Evolutionary conservation across 345 rosid species (phyloP), one percentile per base, ranked within the genome.

Genomic region (Mercurialis annua): DNA sequence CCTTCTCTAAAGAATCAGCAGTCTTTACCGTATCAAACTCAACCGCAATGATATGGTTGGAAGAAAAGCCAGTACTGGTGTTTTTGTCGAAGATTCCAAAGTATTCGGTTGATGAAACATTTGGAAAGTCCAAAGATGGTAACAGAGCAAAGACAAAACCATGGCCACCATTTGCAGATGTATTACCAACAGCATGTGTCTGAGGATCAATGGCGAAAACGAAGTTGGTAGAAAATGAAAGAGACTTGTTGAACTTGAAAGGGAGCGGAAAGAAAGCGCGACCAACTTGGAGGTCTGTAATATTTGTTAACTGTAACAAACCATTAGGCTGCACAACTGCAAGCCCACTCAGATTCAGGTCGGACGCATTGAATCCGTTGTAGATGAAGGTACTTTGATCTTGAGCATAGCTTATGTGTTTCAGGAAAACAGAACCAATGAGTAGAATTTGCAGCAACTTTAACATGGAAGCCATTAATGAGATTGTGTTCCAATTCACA

Each of bases 241-340:
- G n/a, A n/a, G 71, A 71, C 43, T 53, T 36, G 52, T 79, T 65
- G 64, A 81, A 81, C 8, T 65, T 31, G 0, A 83, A 31, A 16
- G 87, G 83, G n/a, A n/a, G n/a, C n/a, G n/a, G 40, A 36, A 3
- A 36, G 40, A 36, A 36, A 36, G 40, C 40, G 9, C 9, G 40
- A 36, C 40, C 40, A 36, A 36, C 40, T 36, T 36, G 4, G 40
- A 3, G 9, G 40, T 4, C 9, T 36, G 40, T 3, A 3, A 36
- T 3, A 9, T 36, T 36, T 3, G 40, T 36, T 36, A 36, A 36
- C 9, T 36, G 5, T 36, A 36, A 9, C 40, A 36, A 9, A 36
- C 40, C 40, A 9, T 36, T 36, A 9, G 40, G 4, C 5, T 36
- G 40, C 5, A 36, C 9, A 3, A 3, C 9, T 9, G 40, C 40